Evolutionary conservation across 2,329 filamentous ascomycete genomes (phyloP).

Genomic region (Fusarium palustre): DNA sequence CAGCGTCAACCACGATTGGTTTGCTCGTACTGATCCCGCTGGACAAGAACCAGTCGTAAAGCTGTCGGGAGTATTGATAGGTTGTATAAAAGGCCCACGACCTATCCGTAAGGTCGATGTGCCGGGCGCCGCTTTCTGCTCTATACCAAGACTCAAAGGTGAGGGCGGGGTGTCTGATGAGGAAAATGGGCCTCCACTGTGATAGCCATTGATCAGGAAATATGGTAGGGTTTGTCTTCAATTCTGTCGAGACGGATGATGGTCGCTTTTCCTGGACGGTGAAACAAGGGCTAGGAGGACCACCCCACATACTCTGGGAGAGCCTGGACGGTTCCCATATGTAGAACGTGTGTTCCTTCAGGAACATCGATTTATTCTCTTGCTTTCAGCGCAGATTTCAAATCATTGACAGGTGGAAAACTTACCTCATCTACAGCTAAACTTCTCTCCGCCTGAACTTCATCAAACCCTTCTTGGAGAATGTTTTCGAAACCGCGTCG

Average conservation of each 20-base stretch:
- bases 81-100: constrained; percentile 11
- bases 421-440: background rate
- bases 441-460: background rate
- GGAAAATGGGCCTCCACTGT: background rate
- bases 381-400: too few species aligned
- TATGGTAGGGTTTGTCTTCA: constrained; percentile 1
- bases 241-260: too few species aligned
- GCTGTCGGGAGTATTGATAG: constrained; percentile 6
- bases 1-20: background rate
- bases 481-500: background rate
- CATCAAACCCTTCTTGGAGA: background rate
- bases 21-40: background rate
- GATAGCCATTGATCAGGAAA: background rate
- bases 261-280: background rate
- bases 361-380: background rate
- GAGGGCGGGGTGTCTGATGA: background rate
- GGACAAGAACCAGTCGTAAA: constrained; percentile 7
- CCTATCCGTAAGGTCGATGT: background rate
- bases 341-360: constrained; percentile 1
- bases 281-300: background rate
- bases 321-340: background rate
- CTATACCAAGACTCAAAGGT: constrained; percentile 8
- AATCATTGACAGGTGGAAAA: background rate
- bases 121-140: constrained; percentile 1
- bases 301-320: constrained; percentile 1